phyloP scores from a whole-genome alignment of 331 rosid species.

The Quercus phellos region DNA sequence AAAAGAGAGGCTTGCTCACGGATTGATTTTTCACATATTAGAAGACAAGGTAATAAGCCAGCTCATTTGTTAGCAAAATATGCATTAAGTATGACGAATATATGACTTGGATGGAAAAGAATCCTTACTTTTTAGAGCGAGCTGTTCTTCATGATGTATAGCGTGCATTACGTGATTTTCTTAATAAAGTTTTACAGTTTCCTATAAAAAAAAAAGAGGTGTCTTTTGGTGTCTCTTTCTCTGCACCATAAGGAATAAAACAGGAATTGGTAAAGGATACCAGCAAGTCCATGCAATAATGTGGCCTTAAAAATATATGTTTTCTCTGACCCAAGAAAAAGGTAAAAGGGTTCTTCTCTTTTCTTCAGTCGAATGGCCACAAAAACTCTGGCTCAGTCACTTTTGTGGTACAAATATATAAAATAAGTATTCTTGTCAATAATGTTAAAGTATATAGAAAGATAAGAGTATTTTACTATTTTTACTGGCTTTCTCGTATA shows the following conservation, averaged over 20 bases:
- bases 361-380: conserved; percentile 15
- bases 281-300: conserved; percentile 1
- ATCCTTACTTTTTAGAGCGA: no score
- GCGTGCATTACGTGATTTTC: no score
- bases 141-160: no score
- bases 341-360: conserved; percentile 3
- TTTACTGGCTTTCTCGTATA: conserved; percentile 2
- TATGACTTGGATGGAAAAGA: no score
- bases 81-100: no score
- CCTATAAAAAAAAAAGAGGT: conserved; percentile 16
- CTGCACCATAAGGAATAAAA: not conserved
- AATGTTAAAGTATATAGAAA: not conserved
- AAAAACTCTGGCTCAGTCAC: not conserved
- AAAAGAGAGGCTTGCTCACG: conserved; percentile 17
- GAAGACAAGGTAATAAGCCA: no score
- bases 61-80: no score
- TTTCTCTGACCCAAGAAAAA: not conserved
- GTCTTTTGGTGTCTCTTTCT: conserved; percentile 19
- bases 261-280: not conserved
- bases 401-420: not conserved
- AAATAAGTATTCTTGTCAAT: not conserved
- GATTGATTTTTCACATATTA: no score
- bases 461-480: not conserved
- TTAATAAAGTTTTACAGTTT: no score
- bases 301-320: not conserved